These are phyloP conservation scores for Botrytis fabae DNA, from an alignment of 2,329 filamentous ascomycete species.

Conservation along the genomic window DNA sequence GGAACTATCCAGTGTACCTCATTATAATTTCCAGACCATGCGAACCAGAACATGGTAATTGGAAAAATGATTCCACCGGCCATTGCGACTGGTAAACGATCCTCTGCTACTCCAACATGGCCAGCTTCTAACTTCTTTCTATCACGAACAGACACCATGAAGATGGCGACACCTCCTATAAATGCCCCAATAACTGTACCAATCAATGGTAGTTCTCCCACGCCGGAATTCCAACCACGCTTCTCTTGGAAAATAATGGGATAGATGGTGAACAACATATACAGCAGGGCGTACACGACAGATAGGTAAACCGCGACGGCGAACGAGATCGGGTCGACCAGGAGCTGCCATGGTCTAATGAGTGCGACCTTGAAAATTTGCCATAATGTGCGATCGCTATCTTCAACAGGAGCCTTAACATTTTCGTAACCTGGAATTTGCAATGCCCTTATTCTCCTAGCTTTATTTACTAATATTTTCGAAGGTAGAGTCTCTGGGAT, in stretches of 20 bases:
- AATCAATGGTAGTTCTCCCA: constrained; percentile 65
- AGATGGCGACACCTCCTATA: constrained; percentile 47
- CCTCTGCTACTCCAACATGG: constrained; percentile 45
- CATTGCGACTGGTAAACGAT: constrained; percentile 56
- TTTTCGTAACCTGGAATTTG: constrained; percentile 54
- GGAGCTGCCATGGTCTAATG: constrained; percentile 83
- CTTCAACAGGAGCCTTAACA: constrained; percentile 57
- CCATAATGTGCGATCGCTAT: constrained; percentile 55
- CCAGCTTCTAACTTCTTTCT: constrained; percentile 40
- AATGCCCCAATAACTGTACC: constrained; percentile 55
- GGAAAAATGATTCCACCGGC: constrained; percentile 55
- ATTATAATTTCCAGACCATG: constrained; percentile 52
- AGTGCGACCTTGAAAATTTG: constrained; percentile 74
- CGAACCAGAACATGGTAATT: constrained; percentile 51
- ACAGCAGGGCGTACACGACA: constrained; percentile 36
- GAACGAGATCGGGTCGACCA: constrained; percentile 86
- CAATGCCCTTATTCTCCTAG: constrained; percentile 50
- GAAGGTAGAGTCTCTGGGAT: constrained; percentile 58
- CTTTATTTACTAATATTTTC: constrained; percentile 55
- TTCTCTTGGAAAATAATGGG: constrained; percentile 39
- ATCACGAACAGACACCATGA: constrained; percentile 46
- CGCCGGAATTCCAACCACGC: constrained; percentile 49
- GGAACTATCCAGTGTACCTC: constrained; percentile 51
- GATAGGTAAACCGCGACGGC: constrained; percentile 83
- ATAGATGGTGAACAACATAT: constrained; percentile 40